Percentiles rank a stretch among this genome's conserved stretches.
These are phyloP conservation scores for Rhododendron mucronatum DNA, from an alignment of 148 eudicot genomes.

Conservation along the genomic window DNA sequence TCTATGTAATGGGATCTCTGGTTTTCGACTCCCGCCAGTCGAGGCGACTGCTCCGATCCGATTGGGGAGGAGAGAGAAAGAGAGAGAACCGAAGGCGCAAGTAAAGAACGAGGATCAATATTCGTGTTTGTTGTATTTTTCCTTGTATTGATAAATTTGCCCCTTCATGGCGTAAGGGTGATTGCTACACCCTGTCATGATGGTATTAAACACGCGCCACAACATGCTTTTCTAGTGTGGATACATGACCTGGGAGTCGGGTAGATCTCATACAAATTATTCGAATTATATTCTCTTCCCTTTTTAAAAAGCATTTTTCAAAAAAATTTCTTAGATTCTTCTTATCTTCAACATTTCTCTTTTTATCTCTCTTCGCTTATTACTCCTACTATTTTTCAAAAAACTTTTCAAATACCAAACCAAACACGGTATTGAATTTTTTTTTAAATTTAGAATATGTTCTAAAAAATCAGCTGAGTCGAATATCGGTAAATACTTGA, in stretches of 20 bases:
- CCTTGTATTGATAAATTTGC: background rate
- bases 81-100: background rate
- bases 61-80: background rate
- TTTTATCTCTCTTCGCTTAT: no score
- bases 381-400: no score
- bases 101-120: background rate
- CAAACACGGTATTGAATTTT: no score
- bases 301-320: no score
- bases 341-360: no score
- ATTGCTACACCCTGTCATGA: background rate
- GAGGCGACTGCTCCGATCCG: constrained; percentile 9
- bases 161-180: background rate
- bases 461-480: background rate
- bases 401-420: no score
- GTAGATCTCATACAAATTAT: no score
- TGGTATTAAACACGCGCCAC: background rate
- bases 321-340: no score
- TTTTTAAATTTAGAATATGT: no score
- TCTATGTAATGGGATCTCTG: background rate
- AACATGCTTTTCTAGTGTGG: background rate
- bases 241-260: no score
- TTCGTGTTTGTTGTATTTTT: background rate
- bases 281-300: no score
- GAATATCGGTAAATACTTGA: no score
- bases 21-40: background rate